These are phyloP conservation scores for Ciborinia camelliae DNA, from an alignment of 2,329 filamentous ascomycete genomes.

Conservation along the genomic window DNA sequence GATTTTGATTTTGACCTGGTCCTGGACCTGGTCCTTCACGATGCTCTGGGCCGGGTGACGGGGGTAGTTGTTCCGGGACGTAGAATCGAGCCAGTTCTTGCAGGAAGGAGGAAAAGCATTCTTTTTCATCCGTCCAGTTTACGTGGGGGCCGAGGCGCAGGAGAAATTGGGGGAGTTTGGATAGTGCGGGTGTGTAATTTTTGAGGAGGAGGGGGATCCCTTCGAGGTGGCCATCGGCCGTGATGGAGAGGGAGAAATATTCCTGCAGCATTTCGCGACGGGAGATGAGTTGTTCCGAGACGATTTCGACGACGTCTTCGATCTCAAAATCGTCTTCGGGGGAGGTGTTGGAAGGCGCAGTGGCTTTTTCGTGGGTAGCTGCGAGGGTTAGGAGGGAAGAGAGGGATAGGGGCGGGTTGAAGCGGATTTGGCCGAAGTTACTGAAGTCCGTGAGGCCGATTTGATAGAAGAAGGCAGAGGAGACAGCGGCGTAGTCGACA, in stretches of 20 bases:
- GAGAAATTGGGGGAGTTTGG: slow-evolving; percentile 85
- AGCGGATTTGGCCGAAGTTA: slow-evolving; percentile 83
- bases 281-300: slow-evolving; percentile 67
- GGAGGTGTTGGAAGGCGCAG: slow-evolving; percentile 32
- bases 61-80: slow-evolving; percentile 78
- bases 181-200: slow-evolving; percentile 80
- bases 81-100: slow-evolving; percentile 86
- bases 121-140: slow-evolving; percentile 79
- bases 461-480: slow-evolving; percentile 93
- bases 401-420: slow-evolving; percentile 72
- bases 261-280: slow-evolving; percentile 83
- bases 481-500: slow-evolving; percentile 85
- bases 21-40: slow-evolving; percentile 38
- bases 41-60: slow-evolving; percentile 40
- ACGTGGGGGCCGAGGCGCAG: slow-evolving; percentile 85
- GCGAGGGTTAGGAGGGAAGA: slow-evolving; percentile 69
- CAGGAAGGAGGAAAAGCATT: slow-evolving; percentile 83
- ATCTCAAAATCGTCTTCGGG: slow-evolving; percentile 59
- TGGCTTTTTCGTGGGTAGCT: slow-evolving; percentile 65
- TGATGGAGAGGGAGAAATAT: slow-evolving; percentile 87
- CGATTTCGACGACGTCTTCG: slow-evolving; percentile 60
- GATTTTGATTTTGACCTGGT: too few relatives aligned
- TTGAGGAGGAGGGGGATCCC: slow-evolving; percentile 82
- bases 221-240: slow-evolving; percentile 69
- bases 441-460: slow-evolving; percentile 91